These are phyloP conservation scores for Suillus americanus DNA, from an alignment of 768 basidiomycete genomes.

Conservation along the genomic window DNA sequence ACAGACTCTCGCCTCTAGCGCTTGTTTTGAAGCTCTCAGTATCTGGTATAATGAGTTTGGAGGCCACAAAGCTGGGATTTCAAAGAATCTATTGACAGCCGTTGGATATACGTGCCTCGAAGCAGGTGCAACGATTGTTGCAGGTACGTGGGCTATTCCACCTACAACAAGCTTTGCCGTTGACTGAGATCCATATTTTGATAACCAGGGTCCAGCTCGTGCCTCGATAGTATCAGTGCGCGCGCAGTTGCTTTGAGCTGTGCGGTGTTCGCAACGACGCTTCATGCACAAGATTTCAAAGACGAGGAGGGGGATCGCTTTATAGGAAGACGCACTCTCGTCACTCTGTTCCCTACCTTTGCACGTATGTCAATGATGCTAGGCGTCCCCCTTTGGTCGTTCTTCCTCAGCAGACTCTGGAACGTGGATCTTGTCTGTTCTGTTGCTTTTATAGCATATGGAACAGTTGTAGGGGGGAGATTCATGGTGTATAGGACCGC, in stretches of 20 bases:
- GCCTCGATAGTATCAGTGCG: constrained; percentile 15
- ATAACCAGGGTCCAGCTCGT: constrained; percentile 11
- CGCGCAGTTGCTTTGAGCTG: constrained; percentile 23
- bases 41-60: constrained; percentile 33
- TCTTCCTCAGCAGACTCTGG: constrained; percentile 8
- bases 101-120: constrained; percentile 28
- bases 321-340: constrained; percentile 34
- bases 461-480: constrained; percentile 4
- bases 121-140: constrained; percentile 26
- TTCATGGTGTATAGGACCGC: constrained; percentile 2
- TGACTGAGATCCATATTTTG: constrained; percentile 8
- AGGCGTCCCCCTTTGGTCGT: constrained; percentile 8
- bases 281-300: constrained; percentile 22
- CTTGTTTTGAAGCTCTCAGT: constrained; percentile 22
- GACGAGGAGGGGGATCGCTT: constrained; percentile 36
- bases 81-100: constrained; percentile 24
- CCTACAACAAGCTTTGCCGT: neutral
- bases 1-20: constrained; percentile 26
- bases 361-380: constrained; percentile 7
- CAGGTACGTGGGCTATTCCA: constrained; percentile 18
- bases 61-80: constrained; percentile 22
- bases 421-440: neutral
- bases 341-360: constrained; percentile 33
- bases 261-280: constrained; percentile 26
- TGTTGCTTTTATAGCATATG: constrained; percentile 3